A percentile compares a stretch with the other conserved stretches of the same genome.
Evolutionary conservation across 2,329 filamentous ascomycete genomes (phyloP).

Genomic region (Akanthomyces uredinophilus): DNA sequence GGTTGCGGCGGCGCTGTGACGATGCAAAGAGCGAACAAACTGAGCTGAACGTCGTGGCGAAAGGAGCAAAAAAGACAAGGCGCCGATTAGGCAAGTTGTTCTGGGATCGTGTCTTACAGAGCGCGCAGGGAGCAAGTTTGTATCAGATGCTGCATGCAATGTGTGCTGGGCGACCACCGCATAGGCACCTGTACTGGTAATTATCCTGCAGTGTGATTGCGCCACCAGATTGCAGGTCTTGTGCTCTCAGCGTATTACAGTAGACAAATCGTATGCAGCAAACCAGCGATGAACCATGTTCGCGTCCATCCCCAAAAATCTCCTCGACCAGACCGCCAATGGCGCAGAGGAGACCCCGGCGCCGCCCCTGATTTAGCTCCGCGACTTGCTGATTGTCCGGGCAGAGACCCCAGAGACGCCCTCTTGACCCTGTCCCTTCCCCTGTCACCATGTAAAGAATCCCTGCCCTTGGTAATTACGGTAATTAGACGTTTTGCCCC

Average conservation of each 20-base stretch:
- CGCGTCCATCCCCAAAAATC: neutral
- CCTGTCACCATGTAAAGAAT: neutral
- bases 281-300: neutral
- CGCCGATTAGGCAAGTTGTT: neutral
- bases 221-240: slow-evolving; percentile 4
- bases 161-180: neutral
- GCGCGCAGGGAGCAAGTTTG: neutral
- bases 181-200: neutral
- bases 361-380: neutral
- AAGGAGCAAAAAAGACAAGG: too few species aligned
- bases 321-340: neutral
- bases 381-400: neutral
- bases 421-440: neutral
- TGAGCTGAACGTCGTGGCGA: too few species aligned
- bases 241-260: neutral
- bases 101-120: neutral
- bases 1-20: neutral
- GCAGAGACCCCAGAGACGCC: neutral
- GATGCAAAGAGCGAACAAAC: neutral
- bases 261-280: neutral
- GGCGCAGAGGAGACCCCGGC: neutral
- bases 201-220: slow-evolving; percentile 9
- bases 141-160: neutral
- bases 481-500: slow-evolving; percentile 17
- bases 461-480: slow-evolving; percentile 22